Conservation (phyloP, 2,329 filamentous ascomycete species). For the Fulvia fulva region DNA sequence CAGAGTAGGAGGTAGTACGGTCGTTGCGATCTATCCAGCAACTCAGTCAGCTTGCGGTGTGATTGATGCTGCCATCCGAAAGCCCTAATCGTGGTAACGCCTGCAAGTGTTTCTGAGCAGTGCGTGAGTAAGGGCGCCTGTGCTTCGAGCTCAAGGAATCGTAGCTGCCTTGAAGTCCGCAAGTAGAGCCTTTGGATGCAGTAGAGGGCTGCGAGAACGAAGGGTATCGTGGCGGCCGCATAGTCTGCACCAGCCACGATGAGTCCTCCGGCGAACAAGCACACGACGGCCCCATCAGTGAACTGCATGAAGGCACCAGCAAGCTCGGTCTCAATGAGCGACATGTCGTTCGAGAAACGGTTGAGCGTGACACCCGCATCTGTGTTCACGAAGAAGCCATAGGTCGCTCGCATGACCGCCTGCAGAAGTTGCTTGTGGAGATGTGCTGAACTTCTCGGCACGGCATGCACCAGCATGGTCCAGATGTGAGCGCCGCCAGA, state of each 20-base stretch:
- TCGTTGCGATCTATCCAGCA: slow-evolving; percentile 41
- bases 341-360: slow-evolving; percentile 47
- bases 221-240: slow-evolving; percentile 39
- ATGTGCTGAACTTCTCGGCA: slow-evolving; percentile 16
- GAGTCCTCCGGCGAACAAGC: slow-evolving; percentile 34
- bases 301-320: slow-evolving; percentile 29
- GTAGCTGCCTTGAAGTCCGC: slow-evolving; percentile 45
- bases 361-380: slow-evolving; percentile 47
- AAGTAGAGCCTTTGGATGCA: slow-evolving; percentile 46
- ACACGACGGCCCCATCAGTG: slow-evolving; percentile 16
- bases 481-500: slow-evolving; percentile 14
- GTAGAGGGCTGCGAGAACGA: slow-evolving; percentile 38
- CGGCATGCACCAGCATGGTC: slow-evolving; percentile 17
- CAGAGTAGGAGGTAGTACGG: slow-evolving; percentile 46
- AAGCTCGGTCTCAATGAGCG: slow-evolving; percentile 45
- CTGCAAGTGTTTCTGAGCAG: slow-evolving; percentile 49
- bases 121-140: slow-evolving; percentile 49
- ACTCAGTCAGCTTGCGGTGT: slow-evolving; percentile 35
- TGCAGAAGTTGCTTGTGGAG: slow-evolving; percentile 20
- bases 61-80: slow-evolving; percentile 47
- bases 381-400: slow-evolving; percentile 41
- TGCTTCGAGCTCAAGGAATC: slow-evolving; percentile 52
- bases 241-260: slow-evolving; percentile 40
- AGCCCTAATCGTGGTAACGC: slow-evolving; percentile 50
- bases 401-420: slow-evolving; percentile 30